Conservation (phyloP, 768 basidiomycete species). For the Mycena rebaudengoi region DNA sequence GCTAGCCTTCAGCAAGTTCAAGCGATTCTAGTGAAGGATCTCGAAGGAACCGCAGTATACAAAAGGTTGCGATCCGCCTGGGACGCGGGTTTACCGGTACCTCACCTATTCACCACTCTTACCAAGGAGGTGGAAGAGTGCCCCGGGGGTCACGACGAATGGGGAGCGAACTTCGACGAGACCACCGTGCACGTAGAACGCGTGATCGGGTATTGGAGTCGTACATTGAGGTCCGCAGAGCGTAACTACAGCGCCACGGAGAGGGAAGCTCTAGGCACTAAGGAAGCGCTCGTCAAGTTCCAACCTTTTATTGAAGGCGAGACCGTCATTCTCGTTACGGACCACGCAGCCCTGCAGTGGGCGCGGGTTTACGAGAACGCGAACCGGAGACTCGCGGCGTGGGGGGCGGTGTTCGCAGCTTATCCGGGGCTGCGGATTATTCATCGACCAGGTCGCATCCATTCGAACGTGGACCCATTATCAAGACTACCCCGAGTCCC, state of each 20-base stretch:
- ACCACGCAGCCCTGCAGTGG: constrained; percentile 26
- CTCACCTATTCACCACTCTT: constrained; percentile 23
- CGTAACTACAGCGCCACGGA: constrained; percentile 10
- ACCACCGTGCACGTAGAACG: constrained; percentile 32
- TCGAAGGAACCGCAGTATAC: constrained; percentile 14
- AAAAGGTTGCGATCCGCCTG: constrained; percentile 5
- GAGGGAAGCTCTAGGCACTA: constrained; percentile 23
- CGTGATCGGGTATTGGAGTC: constrained; percentile 36
- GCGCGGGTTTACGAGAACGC: constrained; percentile 18
- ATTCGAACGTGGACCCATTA: constrained; percentile 33
- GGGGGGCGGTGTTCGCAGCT: constrained; percentile 36
- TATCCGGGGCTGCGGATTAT: constrained; percentile 35
- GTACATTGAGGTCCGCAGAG: constrained; percentile 9
- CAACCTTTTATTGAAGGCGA: constrained; percentile 1
- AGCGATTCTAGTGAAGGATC: constrained; percentile 2
- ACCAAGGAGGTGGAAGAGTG: background rate
- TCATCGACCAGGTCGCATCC: constrained; percentile 36
- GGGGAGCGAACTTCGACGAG: constrained; percentile 16
- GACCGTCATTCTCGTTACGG: background rate
- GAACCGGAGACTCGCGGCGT: constrained; percentile 29
- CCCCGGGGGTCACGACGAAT: background rate
- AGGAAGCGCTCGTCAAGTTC: constrained; percentile 27
- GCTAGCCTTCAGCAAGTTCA: constrained; percentile 24
- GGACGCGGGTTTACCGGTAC: constrained; percentile 9
- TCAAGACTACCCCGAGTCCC: background rate